Evolutionary conservation across 768 basidiomycete genomes (phyloP).

Genomic region (Tylopilus sp.): DNA sequence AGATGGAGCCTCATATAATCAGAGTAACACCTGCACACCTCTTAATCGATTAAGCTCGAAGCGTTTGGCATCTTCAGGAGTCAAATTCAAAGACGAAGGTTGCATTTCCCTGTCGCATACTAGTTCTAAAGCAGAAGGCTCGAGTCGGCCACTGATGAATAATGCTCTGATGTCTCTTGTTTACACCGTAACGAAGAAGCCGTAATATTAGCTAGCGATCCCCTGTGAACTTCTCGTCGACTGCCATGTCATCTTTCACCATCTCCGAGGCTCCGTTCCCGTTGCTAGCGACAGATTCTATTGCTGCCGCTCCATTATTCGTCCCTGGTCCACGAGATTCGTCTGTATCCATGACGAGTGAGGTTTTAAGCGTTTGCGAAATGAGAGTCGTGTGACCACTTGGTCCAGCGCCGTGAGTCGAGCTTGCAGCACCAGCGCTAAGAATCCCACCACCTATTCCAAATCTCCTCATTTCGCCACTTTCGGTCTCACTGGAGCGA

Average conservation of each 20-base stretch:
- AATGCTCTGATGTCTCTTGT: slow-evolving; percentile 16
- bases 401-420: slow-evolving; percentile 71
- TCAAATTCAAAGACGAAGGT: slow-evolving; percentile 32
- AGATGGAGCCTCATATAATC: neutral
- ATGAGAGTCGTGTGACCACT: slow-evolving; percentile 58
- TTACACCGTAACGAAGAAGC: neutral
- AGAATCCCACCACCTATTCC: slow-evolving; percentile 71
- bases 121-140: no score
- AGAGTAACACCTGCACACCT: slow-evolving; percentile 40
- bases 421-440: slow-evolving; percentile 50
- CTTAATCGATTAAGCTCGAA: slow-evolving; percentile 78
- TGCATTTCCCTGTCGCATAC: slow-evolving; percentile 4
- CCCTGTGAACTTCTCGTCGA: slow-evolving; percentile 20
- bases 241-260: slow-evolving; percentile 25
- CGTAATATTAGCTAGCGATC: neutral
- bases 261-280: slow-evolving; percentile 12
- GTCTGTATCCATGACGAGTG: slow-evolving; percentile 35
- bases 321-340: slow-evolving; percentile 18
- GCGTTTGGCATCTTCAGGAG: slow-evolving; percentile 66
- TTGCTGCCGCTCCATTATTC: slow-evolving; percentile 16
- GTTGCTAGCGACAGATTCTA: slow-evolving; percentile 16
- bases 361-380: slow-evolving; percentile 26
- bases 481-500: slow-evolving; percentile 42
- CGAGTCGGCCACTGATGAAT: neutral
- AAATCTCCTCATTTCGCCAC: slow-evolving; percentile 48